Evolutionary conservation across 257 asterid species (phyloP).

Genomic region (Petunia secreta): DNA sequence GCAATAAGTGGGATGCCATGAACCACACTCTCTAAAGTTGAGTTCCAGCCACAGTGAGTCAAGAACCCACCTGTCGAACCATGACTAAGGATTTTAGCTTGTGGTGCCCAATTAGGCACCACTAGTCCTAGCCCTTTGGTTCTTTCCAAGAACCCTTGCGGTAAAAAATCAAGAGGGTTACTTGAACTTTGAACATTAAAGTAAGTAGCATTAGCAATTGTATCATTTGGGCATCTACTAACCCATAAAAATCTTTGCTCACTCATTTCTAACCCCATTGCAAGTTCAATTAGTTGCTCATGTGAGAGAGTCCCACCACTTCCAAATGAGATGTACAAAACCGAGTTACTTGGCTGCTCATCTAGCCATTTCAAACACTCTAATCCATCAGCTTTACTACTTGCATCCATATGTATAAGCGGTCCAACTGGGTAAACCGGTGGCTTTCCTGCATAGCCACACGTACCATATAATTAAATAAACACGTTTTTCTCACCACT

Average conservation of each 20-base stretch:
- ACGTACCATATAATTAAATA: not conserved
- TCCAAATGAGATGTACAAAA: conserved; percentile 42
- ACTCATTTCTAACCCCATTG: conserved; percentile 60
- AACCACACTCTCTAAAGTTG: conserved; percentile 46
- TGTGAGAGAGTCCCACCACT: conserved; percentile 42
- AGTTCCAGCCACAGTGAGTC: conserved; percentile 63
- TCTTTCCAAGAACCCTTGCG: conserved; percentile 50
- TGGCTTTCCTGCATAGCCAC: conserved; percentile 13
- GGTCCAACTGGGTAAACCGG: conserved; percentile 45
- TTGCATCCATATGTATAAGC: conserved; percentile 27
- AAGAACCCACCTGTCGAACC: conserved; percentile 46
- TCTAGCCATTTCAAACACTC: conserved; percentile 43
- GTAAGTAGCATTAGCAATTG: conserved; percentile 35
- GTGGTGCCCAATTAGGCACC: conserved; percentile 63
- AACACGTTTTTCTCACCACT: no score
- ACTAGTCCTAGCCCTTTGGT: conserved; percentile 47
- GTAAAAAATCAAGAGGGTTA: conserved; percentile 56
- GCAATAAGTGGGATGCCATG: conserved; percentile 52
- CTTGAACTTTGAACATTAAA: conserved; percentile 32
- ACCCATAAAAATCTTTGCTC: conserved; percentile 66
- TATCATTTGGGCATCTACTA: conserved; percentile 42
- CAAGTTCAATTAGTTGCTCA: conserved; percentile 47
- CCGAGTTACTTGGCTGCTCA: conserved; percentile 43
- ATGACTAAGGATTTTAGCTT: conserved; percentile 49
- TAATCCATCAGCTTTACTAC: not conserved